Conservation (phyloP, 139 green algal species). For the Chlorella sp. region DNA sequence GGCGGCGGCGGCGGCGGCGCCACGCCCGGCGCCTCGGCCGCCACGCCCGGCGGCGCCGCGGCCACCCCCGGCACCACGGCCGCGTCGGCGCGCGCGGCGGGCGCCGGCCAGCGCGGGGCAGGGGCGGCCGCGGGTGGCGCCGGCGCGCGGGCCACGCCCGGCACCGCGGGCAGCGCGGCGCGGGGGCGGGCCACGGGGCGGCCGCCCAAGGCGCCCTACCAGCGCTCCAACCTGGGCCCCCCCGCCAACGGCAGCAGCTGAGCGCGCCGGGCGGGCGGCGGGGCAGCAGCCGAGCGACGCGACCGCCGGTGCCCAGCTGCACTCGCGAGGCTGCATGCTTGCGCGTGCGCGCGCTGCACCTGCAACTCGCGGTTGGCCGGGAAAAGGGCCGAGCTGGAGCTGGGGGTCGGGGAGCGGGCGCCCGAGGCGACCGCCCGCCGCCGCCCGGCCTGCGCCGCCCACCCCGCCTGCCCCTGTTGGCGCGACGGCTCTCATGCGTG, state of each 20-base stretch:
- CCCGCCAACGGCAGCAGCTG: background rate
- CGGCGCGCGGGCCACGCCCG: background rate
- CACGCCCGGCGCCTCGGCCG: background rate
- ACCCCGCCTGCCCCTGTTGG: too few relatives aligned
- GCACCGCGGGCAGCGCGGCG: slow-evolving; percentile 10
- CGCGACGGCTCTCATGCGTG: too few relatives aligned
- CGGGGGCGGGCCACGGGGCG: background rate
- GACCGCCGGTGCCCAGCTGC: too few relatives aligned
- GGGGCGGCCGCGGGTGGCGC: slow-evolving; percentile 5
- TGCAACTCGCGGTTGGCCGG: too few relatives aligned
- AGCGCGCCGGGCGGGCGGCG: too few relatives aligned
- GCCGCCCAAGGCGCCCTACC: slow-evolving; percentile 6
- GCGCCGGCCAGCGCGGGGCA: background rate
- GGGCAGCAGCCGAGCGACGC: too few relatives aligned
- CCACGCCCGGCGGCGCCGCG: background rate
- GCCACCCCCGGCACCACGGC: slow-evolving; percentile 2
- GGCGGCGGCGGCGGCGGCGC: background rate
- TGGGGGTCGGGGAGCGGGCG: too few relatives aligned
- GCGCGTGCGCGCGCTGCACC: too few relatives aligned
- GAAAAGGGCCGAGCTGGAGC: too few relatives aligned
- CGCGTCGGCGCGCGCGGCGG: background rate
- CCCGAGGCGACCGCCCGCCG: too few relatives aligned
- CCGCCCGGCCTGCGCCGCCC: too few relatives aligned
- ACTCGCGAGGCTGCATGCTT: too few relatives aligned
- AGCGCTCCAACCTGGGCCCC: slow-evolving; percentile 11